Base-by-base conservation (phyloP, 331 rosid genomes). In the Prunus yedoensis region DNA sequence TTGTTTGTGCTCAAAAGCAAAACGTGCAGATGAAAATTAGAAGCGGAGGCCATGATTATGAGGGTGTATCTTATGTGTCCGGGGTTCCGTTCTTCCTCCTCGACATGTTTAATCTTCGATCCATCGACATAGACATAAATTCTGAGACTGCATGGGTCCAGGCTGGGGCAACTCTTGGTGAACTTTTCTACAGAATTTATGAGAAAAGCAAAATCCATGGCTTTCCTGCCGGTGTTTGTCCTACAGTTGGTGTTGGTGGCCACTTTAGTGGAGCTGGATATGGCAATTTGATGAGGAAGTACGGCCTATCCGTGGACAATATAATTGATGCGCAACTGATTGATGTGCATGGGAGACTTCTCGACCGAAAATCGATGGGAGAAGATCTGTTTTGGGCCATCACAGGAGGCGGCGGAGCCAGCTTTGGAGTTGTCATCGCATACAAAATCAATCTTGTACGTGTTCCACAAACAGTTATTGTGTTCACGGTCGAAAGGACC, bases 181-280 rank as follows among this genome's bases (percentile, higher is more conserved):
- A 78, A 47, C 51, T 78, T 58, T 78, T 71, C 59, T 62, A 78
- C 56, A 62, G 66, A 15, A 70, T 78, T 14, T 47, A 70, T 16
- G 77, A 78, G 56, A 78, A 78, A 63, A 70, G 72, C 38, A 18
- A 45, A 49, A 65, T 30, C 2, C 82, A 71, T 45, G 77, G 82
- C n/a, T 78, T 71, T n/a, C 82, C 82, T 2, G 72, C 77, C 3
- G 77, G 82, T 4, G 38, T 60, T 8, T 78, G 82, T 45, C 54
- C 75, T 12, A 78, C 82, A 0, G 82, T 78, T 12, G 73, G 82
- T 14, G 77, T 63, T 16, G 77, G 82, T 8, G 77, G 77, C 10
- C 77, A 70, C 77, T 63, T 78, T 1, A 71, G 82, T 8, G 83
- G 83, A 5, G 83, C 74, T 28, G 78, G 78, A 2, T 73, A 79